phyloP scores from a whole-genome alignment of 202 grass and related monocot species.

The Saccharum hybrid region DNA sequence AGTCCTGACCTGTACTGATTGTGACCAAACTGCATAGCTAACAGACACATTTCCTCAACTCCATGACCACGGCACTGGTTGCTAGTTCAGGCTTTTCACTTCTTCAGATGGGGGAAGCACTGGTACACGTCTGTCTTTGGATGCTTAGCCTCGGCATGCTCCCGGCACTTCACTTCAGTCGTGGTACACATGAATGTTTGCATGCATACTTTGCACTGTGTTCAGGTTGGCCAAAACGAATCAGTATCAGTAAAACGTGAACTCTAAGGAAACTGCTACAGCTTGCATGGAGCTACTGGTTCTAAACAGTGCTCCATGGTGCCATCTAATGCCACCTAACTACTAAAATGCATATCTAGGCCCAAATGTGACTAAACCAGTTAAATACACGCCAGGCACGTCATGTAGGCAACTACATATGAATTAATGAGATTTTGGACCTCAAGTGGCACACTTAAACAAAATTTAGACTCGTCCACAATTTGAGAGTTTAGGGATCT shows the following conservation, averaged over 20 bases:
- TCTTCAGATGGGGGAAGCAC: slow-evolving; percentile 64
- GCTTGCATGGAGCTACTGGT: neutral
- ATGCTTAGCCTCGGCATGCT: slow-evolving; percentile 57
- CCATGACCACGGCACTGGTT: neutral
- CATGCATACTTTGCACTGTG: slow-evolving; percentile 67
- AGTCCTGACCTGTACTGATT: no score
- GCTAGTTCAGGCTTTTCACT: slow-evolving; percentile 32
- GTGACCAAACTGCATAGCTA: no score
- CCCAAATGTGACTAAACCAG: neutral
- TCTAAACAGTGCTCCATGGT: neutral
- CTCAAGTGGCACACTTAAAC: no score
- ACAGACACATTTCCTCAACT: slow-evolving; percentile 13
- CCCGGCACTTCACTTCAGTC: slow-evolving; percentile 58
- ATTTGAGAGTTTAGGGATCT: no score
- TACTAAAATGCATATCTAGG: neutral
- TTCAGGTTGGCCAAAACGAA: slow-evolving; percentile 1
- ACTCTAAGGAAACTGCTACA: slow-evolving; percentile 14
- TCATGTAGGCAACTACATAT: neutral
- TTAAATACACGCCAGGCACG: neutral
- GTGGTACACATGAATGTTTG: slow-evolving; percentile 68
- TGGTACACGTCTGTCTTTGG: slow-evolving; percentile 54
- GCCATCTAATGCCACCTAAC: neutral
- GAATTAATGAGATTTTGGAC: no score
- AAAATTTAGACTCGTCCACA: no score
- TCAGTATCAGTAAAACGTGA: slow-evolving; percentile 19